A percentile compares a stretch with the other conserved stretches of the same genome.
These are phyloP conservation scores for Colletotrichum euphorbiae DNA, from an alignment of 2,329 filamentous ascomycete genomes.

Conservation along the genomic window DNA sequence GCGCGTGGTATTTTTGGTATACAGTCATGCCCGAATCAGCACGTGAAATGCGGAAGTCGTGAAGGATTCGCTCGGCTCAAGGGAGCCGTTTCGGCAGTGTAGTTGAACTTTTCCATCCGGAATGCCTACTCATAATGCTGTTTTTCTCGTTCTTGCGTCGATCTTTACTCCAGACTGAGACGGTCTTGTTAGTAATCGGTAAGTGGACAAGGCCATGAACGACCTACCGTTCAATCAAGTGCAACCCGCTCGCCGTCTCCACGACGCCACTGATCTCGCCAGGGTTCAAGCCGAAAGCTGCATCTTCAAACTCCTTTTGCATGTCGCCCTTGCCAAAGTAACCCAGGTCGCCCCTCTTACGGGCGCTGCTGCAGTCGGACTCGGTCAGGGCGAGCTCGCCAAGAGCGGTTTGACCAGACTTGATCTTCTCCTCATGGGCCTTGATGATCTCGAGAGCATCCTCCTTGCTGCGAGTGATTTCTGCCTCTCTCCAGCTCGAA, in stretches of 20 bases:
- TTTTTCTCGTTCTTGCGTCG: neutral
- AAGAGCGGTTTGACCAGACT: constrained; percentile 73
- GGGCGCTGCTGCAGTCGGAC: constrained; percentile 94
- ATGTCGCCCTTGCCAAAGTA: constrained; percentile 96
- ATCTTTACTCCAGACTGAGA: constrained; percentile 62
- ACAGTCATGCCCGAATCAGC: constrained; percentile 25
- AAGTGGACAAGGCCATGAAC: neutral
- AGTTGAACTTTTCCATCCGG: constrained; percentile 15
- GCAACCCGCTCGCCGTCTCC: constrained; percentile 92
- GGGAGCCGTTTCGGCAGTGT: neutral
- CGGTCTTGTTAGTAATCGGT: constrained; percentile 65
- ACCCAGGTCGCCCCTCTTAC: constrained; percentile 93
- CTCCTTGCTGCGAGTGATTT: constrained; percentile 89
- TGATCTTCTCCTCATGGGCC: constrained; percentile 81
- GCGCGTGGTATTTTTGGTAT: constrained; percentile 33
- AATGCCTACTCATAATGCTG: constrained; percentile 1
- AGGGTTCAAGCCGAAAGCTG: constrained; percentile 88
- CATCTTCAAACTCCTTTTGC: constrained; percentile 99
- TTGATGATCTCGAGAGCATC: constrained; percentile 85
- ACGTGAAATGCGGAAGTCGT: constrained; percentile 9
- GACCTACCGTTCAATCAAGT: constrained; percentile 90
- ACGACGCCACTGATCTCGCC: constrained; percentile 89
- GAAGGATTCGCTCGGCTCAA: neutral
- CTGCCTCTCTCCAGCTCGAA: constrained; percentile 89
- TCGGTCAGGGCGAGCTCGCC: constrained; percentile 89